Base-by-base conservation (phyloP, 768 basidiomycete genomes). In the Lentinula boryana region DNA sequence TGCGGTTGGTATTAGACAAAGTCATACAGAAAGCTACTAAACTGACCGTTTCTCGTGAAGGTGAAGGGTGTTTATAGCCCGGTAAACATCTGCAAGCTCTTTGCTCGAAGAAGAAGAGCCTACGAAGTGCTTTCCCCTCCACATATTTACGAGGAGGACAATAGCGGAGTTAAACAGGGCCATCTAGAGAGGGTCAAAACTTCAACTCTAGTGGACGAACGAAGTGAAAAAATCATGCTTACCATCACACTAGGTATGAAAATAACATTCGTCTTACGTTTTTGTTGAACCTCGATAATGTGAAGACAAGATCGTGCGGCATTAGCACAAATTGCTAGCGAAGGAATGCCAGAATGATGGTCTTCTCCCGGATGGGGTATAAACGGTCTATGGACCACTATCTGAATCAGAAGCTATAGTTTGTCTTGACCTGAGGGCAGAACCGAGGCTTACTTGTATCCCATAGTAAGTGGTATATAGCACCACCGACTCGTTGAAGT, bases 401-500 rank as follows among this genome's bases (percentile, higher is more conserved):
- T 51, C 33, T 51, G n/a, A 8, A 51, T 5, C 4, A 23, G 21
- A 48, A 18, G 21, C 9, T 8, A 10, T 48, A 9, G 18, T 23
- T 23, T 7, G 9, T 7, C 18, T 9, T 3, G n/a, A 8, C 16
- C 7, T 9, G 8, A 48, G 41, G 6, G 10, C 21, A 21, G 36
- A 48, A 48, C 33, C 33, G 32, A 54, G 46, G 9, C 46, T 48
- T 18, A 21, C 85, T 66, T 80, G 75, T n/a, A 70, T 56, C 13
- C 73, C 71, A 65, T 82, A 83, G 67, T 79, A 83, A 13, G 43
- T 55, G 15, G 77, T 69, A 63, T 84, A 82, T 7, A 87, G 72
- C 18, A 66, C 58, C 0, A 78, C 81, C 3, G 81, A 82, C 63
- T 84, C 80, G 57, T 75, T 69, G 67, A 87, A 71, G 63, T 77